Evolutionary conservation across 306 rosid species (phyloP).

Genomic region (Arachis stenosperma): DNA sequence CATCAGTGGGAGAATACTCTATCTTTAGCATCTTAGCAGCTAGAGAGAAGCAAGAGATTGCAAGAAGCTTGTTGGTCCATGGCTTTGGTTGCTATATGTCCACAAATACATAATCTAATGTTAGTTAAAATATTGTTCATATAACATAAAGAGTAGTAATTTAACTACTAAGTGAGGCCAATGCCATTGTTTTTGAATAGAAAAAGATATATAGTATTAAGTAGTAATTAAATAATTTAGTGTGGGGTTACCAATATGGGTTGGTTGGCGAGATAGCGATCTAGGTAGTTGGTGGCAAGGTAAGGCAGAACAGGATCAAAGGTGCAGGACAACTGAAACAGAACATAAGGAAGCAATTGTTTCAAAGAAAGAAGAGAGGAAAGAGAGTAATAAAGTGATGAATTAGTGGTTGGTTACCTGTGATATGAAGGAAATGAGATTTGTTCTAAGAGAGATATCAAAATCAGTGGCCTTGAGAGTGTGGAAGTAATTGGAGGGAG

Average conservation of each 20-base stretch:
- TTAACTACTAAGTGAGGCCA: neutral
- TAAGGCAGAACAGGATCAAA: constrained; percentile 68
- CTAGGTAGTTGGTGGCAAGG: constrained; percentile 85
- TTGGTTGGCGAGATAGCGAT: constrained; percentile 80
- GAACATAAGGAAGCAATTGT: neutral
- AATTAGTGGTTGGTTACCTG: constrained; percentile 54
- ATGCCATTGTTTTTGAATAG: neutral
- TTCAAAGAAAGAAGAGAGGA: neutral
- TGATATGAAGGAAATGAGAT: constrained; percentile 66
- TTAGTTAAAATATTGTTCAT: neutral
- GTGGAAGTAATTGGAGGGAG: constrained; percentile 58
- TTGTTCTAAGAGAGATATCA: constrained; percentile 57
- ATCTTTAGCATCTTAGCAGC: constrained; percentile 85
- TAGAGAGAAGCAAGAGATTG: constrained; percentile 75
- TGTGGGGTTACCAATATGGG: constrained; percentile 58
- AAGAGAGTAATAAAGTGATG: neutral
- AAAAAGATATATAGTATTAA: neutral
- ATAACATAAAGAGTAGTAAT: neutral
- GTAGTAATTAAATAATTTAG: neutral
- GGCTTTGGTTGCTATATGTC: constrained; percentile 69
- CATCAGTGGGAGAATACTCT: constrained; percentile 55
- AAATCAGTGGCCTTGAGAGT: constrained; percentile 53
- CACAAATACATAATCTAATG: constrained; percentile 17
- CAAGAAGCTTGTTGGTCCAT: constrained; percentile 82
- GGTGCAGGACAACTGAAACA: constrained; percentile 58